phyloP scores from a whole-genome alignment of 768 basidiomycete species.

The Pleurotus tuber-regium region DNA sequence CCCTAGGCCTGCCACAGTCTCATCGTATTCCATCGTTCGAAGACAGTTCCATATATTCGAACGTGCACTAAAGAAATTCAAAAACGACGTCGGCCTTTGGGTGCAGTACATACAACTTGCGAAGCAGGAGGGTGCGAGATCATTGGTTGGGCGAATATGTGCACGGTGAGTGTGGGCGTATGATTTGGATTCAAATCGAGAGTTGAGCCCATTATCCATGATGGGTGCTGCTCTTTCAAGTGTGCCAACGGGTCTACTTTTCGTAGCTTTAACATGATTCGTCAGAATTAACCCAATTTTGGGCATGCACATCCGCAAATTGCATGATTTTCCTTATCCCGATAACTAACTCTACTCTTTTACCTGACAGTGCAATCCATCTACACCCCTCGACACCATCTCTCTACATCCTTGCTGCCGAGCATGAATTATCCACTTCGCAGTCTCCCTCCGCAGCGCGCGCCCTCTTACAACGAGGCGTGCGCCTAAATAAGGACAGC shows the following conservation, averaged over 20 bases:
- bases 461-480: conserved; percentile 78
- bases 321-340: conserved; percentile 8
- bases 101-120: conserved; percentile 85
- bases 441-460: conserved; percentile 78
- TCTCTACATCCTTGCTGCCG: conserved; percentile 82
- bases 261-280: too few relatives aligned
- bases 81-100: conserved; percentile 85
- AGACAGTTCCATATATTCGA: conserved; percentile 90
- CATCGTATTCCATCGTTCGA: conserved; percentile 82
- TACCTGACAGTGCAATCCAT: conserved; percentile 76
- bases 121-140: conserved; percentile 72
- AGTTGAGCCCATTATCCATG: too few relatives aligned
- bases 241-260: too few relatives aligned
- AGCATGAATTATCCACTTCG: conserved; percentile 70
- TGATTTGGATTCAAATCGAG: too few relatives aligned
- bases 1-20: conserved; percentile 58
- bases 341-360: conserved; percentile 10
- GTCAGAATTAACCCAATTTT: too few relatives aligned
- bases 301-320: too few relatives aligned
- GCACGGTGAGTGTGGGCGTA: conserved; percentile 58
- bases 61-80: conserved; percentile 86
- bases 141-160: conserved; percentile 77
- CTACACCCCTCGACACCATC: conserved; percentile 77
- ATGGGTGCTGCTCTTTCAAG: too few relatives aligned
- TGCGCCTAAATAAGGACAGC: conserved; percentile 73